phyloP scores from a whole-genome alignment of 148 eudicot genomes.

The Camellia sinensis region DNA sequence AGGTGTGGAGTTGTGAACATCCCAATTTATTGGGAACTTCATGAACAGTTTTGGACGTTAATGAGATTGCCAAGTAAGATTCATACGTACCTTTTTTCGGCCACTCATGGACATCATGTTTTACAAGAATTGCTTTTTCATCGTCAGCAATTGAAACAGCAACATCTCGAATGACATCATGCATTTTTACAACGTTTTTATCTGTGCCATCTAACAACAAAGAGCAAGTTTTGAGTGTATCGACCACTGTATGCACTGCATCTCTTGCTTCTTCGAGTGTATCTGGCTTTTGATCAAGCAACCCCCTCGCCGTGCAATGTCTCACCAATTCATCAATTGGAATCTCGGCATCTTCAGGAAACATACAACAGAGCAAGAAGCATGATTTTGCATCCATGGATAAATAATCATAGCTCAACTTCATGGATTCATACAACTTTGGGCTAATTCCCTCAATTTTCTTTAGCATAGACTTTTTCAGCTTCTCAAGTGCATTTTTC shows the following conservation, averaged over 20 bases:
- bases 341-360: conserved; percentile 12
- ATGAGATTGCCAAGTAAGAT: too few species aligned
- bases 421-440: background rate
- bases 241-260: background rate
- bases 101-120: too few species aligned
- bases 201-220: background rate
- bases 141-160: too few species aligned
- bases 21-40: too few species aligned
- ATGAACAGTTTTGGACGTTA: too few species aligned
- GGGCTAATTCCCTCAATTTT: background rate
- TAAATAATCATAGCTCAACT: conserved; percentile 7
- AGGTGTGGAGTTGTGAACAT: too few species aligned
- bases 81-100: too few species aligned
- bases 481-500: conserved; percentile 9
- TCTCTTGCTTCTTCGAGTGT: background rate
- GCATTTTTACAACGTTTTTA: conserved; percentile 10
- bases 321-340: background rate
- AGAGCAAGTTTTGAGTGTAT: background rate
- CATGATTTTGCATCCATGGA: background rate
- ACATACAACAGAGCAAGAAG: conserved; percentile 13
- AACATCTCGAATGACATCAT: too few species aligned
- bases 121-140: too few species aligned
- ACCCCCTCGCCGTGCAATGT: conserved; percentile 6
- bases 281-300: background rate
- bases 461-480: background rate